Conservation (phyloP, 495 filamentous ascomycete genomes). For the Tirmania nivea region DNA sequence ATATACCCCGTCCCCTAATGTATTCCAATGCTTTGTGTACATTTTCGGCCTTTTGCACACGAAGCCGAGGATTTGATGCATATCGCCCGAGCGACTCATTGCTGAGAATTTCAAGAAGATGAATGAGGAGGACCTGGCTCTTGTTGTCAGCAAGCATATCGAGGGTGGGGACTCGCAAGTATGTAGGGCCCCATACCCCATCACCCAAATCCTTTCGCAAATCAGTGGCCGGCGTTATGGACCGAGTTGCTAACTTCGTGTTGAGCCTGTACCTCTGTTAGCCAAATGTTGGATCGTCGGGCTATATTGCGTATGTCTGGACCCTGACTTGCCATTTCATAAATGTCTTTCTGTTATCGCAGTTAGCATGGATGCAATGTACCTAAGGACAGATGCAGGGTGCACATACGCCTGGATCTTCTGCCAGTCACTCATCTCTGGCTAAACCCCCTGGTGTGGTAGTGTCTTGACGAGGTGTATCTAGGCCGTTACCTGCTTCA, state of each 20-base stretch:
- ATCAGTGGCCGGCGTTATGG: constrained; percentile 52
- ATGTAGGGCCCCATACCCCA: constrained; percentile 43
- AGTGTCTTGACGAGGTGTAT: too few relatives aligned
- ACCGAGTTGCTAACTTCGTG: constrained; percentile 62
- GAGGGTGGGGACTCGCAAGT: neutral
- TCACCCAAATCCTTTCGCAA: constrained; percentile 75
- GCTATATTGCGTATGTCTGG: constrained; percentile 3
- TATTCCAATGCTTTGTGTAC: constrained; percentile 88
- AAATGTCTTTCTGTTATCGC: neutral
- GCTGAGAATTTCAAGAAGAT: constrained; percentile 86
- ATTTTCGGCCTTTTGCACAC: constrained; percentile 96
- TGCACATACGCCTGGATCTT: neutral
- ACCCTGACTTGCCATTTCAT: constrained; percentile 3
- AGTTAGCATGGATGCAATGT: neutral
- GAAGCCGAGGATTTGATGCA: constrained; percentile 82
- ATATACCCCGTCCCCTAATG: constrained; percentile 72
- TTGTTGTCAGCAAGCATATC: neutral
- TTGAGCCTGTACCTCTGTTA: constrained; percentile 47
- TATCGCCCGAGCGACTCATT: constrained; percentile 88
- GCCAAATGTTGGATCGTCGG: constrained; percentile 9
- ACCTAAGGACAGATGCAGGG: neutral
- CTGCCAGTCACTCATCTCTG: neutral
- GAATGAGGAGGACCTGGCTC: constrained; percentile 71
- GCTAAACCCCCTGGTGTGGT: neutral
- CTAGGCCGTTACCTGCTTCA: too few relatives aligned